These are phyloP conservation scores for Colletotrichum sojae DNA, from an alignment of 2,329 filamentous ascomycete species.

Conservation along the genomic window DNA sequence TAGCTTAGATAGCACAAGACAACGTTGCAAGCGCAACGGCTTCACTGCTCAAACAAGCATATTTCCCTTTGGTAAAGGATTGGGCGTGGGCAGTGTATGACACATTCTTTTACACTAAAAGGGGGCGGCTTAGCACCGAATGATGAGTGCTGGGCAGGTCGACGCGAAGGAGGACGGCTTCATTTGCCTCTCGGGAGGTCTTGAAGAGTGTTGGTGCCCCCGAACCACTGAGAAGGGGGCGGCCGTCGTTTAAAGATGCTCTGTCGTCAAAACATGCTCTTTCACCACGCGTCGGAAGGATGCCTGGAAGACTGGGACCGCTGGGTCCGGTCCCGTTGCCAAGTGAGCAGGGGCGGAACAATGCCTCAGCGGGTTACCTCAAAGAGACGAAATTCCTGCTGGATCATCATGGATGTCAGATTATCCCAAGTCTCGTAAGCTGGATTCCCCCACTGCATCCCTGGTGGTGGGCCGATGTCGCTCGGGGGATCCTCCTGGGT, in stretches of 20 bases:
- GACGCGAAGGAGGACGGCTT: background rate
- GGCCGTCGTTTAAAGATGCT: slow-evolving; percentile 16
- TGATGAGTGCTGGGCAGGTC: background rate
- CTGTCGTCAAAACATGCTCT: slow-evolving; percentile 24
- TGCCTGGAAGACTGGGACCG: background rate
- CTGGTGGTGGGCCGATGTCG: slow-evolving; percentile 25
- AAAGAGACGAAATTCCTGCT: background rate
- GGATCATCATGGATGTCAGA: background rate
- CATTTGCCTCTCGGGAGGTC: no score
- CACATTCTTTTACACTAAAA: background rate
- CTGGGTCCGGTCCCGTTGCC: background rate
- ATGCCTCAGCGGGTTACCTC: background rate
- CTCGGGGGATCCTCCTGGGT: background rate
- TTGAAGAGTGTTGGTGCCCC: background rate
- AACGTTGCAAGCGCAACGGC: no score
- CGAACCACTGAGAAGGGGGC: background rate
- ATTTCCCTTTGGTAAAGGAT: no score
- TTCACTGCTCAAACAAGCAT: no score
- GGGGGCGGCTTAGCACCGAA: background rate
- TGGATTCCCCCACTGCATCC: background rate
- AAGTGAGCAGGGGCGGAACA: background rate
- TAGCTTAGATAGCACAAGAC: no score
- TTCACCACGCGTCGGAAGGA: background rate
- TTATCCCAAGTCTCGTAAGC: slow-evolving; percentile 10
- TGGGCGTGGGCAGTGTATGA: background rate